A percentile compares a stretch with the other conserved stretches of the same genome.
phyloP scores from a whole-genome alignment of 129 eudicot species.

The Flaveria linearis region DNA sequence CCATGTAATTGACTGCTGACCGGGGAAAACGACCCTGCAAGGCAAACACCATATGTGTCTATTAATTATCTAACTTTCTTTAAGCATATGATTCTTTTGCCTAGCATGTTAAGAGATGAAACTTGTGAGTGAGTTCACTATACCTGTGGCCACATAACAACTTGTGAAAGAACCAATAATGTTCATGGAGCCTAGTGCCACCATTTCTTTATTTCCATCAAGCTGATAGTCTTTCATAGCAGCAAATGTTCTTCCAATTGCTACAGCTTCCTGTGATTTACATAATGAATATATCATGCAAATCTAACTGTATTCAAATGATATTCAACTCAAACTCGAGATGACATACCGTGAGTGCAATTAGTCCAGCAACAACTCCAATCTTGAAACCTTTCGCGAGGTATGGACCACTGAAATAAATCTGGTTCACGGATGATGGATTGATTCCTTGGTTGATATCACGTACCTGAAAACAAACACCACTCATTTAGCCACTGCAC shows the following conservation, averaged over 20 bases:
- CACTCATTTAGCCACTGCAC: background rate
- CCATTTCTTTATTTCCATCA: conserved; percentile 89
- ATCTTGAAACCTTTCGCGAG: conserved; percentile 60
- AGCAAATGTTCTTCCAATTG: conserved; percentile 92
- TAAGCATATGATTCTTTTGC: too few species aligned
- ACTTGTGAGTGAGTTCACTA: background rate
- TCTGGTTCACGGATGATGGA: conserved; percentile 46
- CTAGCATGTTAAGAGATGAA: background rate
- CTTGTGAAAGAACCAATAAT: conserved; percentile 76
- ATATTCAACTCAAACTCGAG: background rate
- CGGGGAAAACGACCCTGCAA: conserved; percentile 65
- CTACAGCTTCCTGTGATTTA: conserved; percentile 69
- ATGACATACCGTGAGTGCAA: conserved; percentile 46
- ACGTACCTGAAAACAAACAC: conserved; percentile 45
- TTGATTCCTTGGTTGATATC: conserved; percentile 56
- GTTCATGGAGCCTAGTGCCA: conserved; percentile 81
- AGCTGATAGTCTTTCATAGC: conserved; percentile 64
- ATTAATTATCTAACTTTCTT: too few species aligned
- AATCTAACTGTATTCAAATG: background rate
- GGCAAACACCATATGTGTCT: background rate
- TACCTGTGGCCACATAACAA: conserved; percentile 79
- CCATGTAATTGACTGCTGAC: conserved; percentile 71
- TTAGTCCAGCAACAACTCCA: conserved; percentile 67
- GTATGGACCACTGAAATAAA: conserved; percentile 49
- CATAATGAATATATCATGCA: conserved; percentile 2